phyloP scores from a whole-genome alignment of 768 basidiomycete species.

The Tricholoma terreum region DNA sequence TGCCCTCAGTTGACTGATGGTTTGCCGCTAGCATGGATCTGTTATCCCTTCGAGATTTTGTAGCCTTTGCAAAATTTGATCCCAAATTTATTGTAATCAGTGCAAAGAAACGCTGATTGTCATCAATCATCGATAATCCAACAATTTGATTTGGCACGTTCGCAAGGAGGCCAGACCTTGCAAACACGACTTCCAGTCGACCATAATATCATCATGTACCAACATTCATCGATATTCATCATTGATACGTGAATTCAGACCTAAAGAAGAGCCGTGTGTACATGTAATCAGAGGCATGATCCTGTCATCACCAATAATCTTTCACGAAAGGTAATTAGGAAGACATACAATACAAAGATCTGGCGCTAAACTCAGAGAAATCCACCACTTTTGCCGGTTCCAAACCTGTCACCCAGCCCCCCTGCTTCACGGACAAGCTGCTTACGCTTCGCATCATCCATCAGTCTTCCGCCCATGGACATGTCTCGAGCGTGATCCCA shows the following conservation, averaged over 20 bases:
- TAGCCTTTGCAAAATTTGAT: constrained; percentile 39
- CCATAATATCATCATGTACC: no score
- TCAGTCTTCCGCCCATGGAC: constrained; percentile 78
- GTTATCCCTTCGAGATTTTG: constrained; percentile 35
- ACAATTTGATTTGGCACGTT: no score
- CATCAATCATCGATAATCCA: no score
- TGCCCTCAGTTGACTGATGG: neutral
- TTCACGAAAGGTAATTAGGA: neutral
- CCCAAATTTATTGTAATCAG: no score
- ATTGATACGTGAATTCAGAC: no score
- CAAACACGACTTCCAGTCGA: no score
- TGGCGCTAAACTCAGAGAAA: constrained; percentile 43
- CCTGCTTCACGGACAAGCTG: constrained; percentile 79
- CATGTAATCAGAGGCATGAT: neutral
- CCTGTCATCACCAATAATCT: neutral
- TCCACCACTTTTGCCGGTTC: constrained; percentile 64
- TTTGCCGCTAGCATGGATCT: constrained; percentile 23
- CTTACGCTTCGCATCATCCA: constrained; percentile 83
- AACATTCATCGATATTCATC: no score
- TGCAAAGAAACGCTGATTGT: no score
- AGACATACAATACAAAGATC: neutral
- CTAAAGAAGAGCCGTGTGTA: no score
- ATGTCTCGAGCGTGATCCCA: constrained; percentile 96
- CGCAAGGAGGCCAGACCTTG: no score
- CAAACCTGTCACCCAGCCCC: constrained; percentile 81